phyloP scores from a whole-genome alignment of 2,329 filamentous ascomycete species.

The Bipolaris bicolor region DNA sequence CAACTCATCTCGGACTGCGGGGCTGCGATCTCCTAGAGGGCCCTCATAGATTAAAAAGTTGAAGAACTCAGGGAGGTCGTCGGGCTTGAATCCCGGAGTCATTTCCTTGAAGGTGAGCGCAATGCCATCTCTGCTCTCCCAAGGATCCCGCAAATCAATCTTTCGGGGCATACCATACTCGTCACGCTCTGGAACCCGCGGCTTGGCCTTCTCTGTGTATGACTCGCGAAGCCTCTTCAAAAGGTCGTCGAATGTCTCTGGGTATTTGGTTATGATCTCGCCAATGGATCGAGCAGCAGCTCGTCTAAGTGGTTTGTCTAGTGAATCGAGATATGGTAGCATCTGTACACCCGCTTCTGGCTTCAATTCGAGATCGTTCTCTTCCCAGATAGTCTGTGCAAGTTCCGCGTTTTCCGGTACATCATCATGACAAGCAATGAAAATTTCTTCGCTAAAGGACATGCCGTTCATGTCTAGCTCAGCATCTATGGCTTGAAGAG shows the following conservation, averaged over 20 bases:
- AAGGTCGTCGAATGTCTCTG: conserved; percentile 65
- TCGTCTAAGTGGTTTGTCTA: conserved; percentile 80
- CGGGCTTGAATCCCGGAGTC: conserved; percentile 69
- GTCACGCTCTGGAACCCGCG: conserved; percentile 81
- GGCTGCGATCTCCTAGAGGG: conserved; percentile 82
- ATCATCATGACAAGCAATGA: conserved; percentile 91
- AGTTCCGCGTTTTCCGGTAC: conserved; percentile 84
- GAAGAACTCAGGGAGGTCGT: conserved; percentile 77
- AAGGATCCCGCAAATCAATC: conserved; percentile 83
- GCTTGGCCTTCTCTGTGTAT: conserved; percentile 81
- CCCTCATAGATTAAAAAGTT: conserved; percentile 84
- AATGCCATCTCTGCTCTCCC: conserved; percentile 89
- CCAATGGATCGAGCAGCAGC: conserved; percentile 83
- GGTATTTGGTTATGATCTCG: conserved; percentile 69
- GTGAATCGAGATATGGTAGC: conserved; percentile 78
- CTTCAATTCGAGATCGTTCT: conserved; percentile 78
- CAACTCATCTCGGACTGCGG: conserved; percentile 84
- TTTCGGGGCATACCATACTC: conserved; percentile 95
- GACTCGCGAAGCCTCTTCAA: conserved; percentile 70
- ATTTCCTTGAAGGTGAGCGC: conserved; percentile 87
- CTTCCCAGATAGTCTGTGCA: conserved; percentile 91
- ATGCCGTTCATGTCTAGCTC: conserved; percentile 92
- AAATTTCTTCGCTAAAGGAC: conserved; percentile 86
- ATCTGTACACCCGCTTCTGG: conserved; percentile 70
- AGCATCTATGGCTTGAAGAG: conserved; percentile 86